Base-by-base conservation (phyloP, 352 stramenopile species). In the Phytophthora constricta region DNA sequence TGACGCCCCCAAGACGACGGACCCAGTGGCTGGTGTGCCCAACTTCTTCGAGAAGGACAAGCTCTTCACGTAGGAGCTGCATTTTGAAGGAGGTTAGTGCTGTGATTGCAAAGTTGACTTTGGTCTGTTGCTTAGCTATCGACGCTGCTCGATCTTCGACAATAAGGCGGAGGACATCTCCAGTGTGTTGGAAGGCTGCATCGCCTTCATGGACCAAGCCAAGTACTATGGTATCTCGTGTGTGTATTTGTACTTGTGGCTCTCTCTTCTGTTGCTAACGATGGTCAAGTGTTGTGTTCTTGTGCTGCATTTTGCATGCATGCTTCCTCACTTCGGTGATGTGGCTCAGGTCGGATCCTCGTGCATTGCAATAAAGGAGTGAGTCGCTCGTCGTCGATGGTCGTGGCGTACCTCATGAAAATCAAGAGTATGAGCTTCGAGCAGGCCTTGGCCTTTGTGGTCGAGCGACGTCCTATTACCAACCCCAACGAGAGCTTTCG, bases 341-440 rank as follows among this genome's bases (percentile, higher is more conserved):
- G 25, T 60, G 37, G 8, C 42, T 46, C 39, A 96, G 86, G 87
- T 43, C 80, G 85, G 34, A 91, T 98, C 37, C 79, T 98, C 28
- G 91, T 98, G 54, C 92, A 98, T 68, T 98, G 92, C 72, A 95
- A 93, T 72, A 96, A 96, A 72, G 92, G 92, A 54, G 85, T 97
- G 54, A 97, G 88, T 66, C 84, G 92, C 50, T 97, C 90, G 26
- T 82, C 87, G 52, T 95, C 91, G 25, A 86, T 98, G 65, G 89
- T 98, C 28, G 66, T 96, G 42, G 92, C 85, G 14, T 98, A 98
- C 80, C 71, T 98, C 23, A 97, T 98, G 82, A 93, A 96, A 56
- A 69, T 75, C n/a, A 64, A 84, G 14, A 71, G 62, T 17, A 84
- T 97, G 66, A 80, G 63, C 47, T 89, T 88, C 26, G 70, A 80